Evolutionary conservation across 2,329 filamentous ascomycete genomes (phyloP).

Genomic region (Diplodia mutila): DNA sequence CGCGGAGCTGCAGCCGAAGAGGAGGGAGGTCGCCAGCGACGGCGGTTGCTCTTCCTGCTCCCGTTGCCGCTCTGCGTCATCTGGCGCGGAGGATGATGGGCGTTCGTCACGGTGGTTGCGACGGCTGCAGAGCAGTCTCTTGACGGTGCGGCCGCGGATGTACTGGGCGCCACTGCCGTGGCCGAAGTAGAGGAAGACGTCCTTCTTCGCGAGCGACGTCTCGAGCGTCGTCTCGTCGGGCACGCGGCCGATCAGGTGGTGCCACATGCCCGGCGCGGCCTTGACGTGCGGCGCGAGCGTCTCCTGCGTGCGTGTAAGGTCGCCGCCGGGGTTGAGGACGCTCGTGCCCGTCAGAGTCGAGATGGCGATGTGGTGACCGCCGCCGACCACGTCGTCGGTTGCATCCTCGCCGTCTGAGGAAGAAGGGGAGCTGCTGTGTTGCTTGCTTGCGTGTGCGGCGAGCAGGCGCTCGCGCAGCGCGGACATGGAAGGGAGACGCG

Average conservation of each 20-base stretch:
- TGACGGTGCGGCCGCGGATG: constrained; percentile 81
- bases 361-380: constrained; percentile 56
- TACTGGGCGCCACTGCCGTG: constrained; percentile 96
- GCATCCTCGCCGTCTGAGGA: constrained; percentile 14
- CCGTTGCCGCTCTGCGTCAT: neutral
- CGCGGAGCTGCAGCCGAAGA: constrained; percentile 94
- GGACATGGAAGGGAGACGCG: constrained; percentile 83
- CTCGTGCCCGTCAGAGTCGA: constrained; percentile 61
- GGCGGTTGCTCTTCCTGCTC: neutral
- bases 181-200: constrained; percentile 89
- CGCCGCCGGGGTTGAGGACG: constrained; percentile 86
- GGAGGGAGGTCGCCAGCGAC: constrained; percentile 72
- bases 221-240: constrained; percentile 82
- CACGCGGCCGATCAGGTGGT: constrained; percentile 65
- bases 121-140: constrained; percentile 64
- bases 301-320: constrained; percentile 77
- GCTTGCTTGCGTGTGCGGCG: constrained; percentile 47
- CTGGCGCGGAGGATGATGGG: too few species aligned
- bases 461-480: constrained; percentile 77
- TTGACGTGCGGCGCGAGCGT: constrained; percentile 72
- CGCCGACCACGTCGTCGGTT: neutral
- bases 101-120: neutral
- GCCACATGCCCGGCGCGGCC: constrained; percentile 60
- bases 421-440: neutral
- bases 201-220: constrained; percentile 64